These are phyloP conservation scores for Somion occarium DNA, from an alignment of 1,284 basidiomycete genomes.

Conservation along the genomic window DNA sequence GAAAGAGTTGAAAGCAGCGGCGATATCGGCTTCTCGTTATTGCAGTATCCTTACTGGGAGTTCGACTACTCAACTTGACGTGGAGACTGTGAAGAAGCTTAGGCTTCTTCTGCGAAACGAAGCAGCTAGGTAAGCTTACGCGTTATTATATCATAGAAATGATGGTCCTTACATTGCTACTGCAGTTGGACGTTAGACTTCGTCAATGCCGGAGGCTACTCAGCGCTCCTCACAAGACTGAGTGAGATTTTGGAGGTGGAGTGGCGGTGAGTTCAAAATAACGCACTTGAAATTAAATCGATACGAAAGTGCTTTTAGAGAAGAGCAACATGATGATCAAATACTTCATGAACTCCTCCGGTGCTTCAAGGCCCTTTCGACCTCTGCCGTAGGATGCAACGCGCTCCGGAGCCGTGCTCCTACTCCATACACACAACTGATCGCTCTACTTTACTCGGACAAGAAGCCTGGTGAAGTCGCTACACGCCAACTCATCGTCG, in stretches of 20 bases:
- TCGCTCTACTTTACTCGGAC: conserved; percentile 87
- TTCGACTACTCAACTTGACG: conserved; percentile 65
- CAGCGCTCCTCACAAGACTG: conserved; percentile 77
- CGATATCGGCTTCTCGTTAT: conserved; percentile 58
- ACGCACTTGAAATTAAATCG: not conserved
- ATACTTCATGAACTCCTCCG: conserved; percentile 89
- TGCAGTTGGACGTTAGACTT: conserved; percentile 91
- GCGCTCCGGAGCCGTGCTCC: conserved; percentile 83
- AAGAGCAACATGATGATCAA: conserved; percentile 97
- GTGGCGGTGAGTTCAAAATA: conserved; percentile 70
- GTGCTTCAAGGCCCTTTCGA: conserved; percentile 90
- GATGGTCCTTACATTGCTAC: too few relatives aligned
- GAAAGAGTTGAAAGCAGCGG: conserved; percentile 37
- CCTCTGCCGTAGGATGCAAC: conserved; percentile 79
- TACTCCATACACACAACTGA: conserved; percentile 80
- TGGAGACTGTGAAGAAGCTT: conserved; percentile 75
- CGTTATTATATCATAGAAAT: not conserved
- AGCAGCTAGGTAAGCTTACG: conserved; percentile 57
- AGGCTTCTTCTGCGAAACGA: conserved; percentile 82
- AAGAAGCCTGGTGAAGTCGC: conserved; percentile 95
- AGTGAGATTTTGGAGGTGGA: conserved; percentile 93
- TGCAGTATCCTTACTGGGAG: conserved; percentile 59
- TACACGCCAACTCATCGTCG: conserved; percentile 86
- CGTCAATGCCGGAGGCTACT: conserved; percentile 80
- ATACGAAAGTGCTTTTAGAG: conserved; percentile 43